phyloP scores from a whole-genome alignment of 805 yeast species.

The Wickerhamiella lipophila region DNA sequence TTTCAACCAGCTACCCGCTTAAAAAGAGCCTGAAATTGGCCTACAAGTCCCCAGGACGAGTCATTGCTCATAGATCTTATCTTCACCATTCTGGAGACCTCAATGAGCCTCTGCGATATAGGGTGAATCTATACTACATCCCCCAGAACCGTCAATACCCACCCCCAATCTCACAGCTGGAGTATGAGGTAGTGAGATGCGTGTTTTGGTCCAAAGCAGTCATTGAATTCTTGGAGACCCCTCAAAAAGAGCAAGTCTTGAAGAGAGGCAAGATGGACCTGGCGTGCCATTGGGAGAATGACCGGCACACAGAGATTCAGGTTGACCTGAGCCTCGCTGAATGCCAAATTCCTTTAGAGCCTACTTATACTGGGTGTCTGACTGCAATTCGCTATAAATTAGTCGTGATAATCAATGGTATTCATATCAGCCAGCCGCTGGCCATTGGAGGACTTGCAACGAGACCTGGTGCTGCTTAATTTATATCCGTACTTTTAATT shows the following conservation, averaged over 20 bases:
- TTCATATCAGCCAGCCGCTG: background rate
- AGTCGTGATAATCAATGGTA: background rate
- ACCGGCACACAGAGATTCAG: background rate
- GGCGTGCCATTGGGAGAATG: background rate
- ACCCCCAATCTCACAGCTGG: background rate
- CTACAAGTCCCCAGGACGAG: background rate
- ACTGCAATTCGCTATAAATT: constrained; percentile 2
- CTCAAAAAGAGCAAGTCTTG: background rate
- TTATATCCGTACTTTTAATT: no score
- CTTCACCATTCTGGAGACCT: background rate
- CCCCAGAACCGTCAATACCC: background rate
- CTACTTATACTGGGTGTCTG: constrained; percentile 2
- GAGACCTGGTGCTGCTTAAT: background rate
- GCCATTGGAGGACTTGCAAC: background rate
- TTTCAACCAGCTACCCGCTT: background rate
- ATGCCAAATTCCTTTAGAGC: background rate
- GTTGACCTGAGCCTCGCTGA: background rate
- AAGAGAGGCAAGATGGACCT: background rate
- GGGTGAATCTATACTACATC: background rate
- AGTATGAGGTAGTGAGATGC: background rate
- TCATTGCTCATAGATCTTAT: background rate
- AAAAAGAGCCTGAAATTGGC: background rate
- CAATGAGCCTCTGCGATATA: background rate
- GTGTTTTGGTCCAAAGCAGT: background rate
- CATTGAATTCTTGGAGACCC: background rate